These are phyloP conservation scores for Karstenula rhodostoma DNA, from an alignment of 2,329 filamentous ascomycete species.

Conservation along the genomic window DNA sequence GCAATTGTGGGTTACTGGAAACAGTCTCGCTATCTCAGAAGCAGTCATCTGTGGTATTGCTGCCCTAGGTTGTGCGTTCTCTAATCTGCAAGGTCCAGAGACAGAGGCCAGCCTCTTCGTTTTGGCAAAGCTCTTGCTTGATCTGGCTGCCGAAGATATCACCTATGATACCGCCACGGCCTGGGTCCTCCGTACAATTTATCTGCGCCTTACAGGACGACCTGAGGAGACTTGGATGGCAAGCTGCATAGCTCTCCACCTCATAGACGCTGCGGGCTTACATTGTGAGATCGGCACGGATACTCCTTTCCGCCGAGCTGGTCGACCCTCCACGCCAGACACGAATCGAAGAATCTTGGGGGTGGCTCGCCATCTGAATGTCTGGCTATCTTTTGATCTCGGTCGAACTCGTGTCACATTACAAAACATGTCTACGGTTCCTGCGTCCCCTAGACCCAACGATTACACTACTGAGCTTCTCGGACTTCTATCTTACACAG, in stretches of 20 bases:
- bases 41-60: conserved; percentile 64
- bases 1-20: conserved; percentile 45
- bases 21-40: conserved; percentile 50
- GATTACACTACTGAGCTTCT: conserved; percentile 60
- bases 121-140: conserved; percentile 56
- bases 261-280: conserved; percentile 63
- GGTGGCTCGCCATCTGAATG: conserved; percentile 65
- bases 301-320: conserved; percentile 20
- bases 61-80: conserved; percentile 63
- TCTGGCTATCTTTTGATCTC: conserved; percentile 67
- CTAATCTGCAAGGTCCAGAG: conserved; percentile 51
- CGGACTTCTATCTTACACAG: conserved; percentile 62
- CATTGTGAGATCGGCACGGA: conserved; percentile 51
- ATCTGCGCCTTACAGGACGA: conserved; percentile 62
- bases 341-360: conserved; percentile 56
- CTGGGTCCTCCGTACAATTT: conserved; percentile 63
- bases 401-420: conserved; percentile 62
- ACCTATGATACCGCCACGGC: conserved; percentile 54
- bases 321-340: conserved; percentile 44
- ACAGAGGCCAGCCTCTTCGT: conserved; percentile 53
- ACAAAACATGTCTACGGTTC: conserved; percentile 55
- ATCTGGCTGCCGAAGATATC: conserved; percentile 45
- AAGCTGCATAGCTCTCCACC: conserved; percentile 65
- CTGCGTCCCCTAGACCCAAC: conserved; percentile 50
- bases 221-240: conserved; percentile 66